These are phyloP conservation scores for Septoria linicola DNA, from an alignment of 2,329 filamentous ascomycete species.

Conservation along the genomic window DNA sequence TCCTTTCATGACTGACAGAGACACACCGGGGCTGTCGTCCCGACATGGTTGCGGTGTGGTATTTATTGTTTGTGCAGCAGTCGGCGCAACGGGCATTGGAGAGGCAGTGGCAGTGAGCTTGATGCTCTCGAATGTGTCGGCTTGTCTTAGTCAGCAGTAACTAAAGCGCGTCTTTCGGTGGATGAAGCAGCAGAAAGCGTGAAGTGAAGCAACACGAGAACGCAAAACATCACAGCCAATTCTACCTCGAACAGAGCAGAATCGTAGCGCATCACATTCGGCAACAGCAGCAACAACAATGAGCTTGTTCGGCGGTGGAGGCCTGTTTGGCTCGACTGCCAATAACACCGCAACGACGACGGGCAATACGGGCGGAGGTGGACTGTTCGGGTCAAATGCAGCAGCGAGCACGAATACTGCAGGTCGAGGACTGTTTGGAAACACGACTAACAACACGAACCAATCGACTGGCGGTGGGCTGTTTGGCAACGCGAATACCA, in stretches of 20 bases:
- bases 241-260: too few species aligned
- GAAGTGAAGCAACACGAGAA: too few species aligned
- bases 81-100: too few species aligned
- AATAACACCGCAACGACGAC: conserved; percentile 7
- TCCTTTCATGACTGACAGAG: conserved; percentile 10
- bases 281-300: conserved; percentile 19
- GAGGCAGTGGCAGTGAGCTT: too few species aligned
- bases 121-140: too few species aligned
- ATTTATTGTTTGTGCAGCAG: too few species aligned
- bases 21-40: conserved; percentile 59
- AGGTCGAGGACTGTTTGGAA: conserved; percentile 15
- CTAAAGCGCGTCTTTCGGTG: too few species aligned
- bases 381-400: conserved; percentile 19
- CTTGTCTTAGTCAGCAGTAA: too few species aligned
- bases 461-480: conserved; percentile 4
- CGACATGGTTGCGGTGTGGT: conserved; percentile 58
- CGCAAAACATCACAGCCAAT: too few species aligned
- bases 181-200: too few species aligned
- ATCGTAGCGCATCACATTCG: background rate
- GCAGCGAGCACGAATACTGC: conserved; percentile 6
- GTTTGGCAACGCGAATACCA: conserved; percentile 5
- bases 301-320: conserved; percentile 28
- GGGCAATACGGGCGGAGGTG: conserved; percentile 16
- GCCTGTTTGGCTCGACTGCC: conserved; percentile 15
- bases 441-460: conserved; percentile 9